Base-by-base conservation (phyloP, 768 basidiomycete genomes). In the Galerina marginata region DNA sequence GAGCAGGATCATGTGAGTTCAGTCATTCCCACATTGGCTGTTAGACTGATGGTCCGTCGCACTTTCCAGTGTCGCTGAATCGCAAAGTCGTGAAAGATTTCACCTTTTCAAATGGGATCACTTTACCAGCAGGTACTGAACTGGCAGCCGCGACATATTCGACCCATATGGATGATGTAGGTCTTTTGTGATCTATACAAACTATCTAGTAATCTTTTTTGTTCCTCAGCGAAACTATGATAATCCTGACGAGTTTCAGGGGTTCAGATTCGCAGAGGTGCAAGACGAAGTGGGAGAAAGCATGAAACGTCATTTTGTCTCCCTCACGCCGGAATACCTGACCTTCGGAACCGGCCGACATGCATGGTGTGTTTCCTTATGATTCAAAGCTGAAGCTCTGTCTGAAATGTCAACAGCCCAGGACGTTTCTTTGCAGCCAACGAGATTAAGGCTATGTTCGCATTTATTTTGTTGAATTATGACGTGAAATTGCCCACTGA, bases 11-110 rank as follows among this genome's bases (percentile, higher is more conserved):
- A 38, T 42, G 57, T 40, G 59, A 59, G 49, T 48, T 44, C 3
- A 59, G 60, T 49, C 55, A 46, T 52, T 38, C 52, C 14, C 16
- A 33, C 43, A 45, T 16, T 56, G 59, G 67, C 57, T 61, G 62
- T 12, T 15, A 7, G 29, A 7, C 29, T 33, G 4, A 33, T 33
- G 29, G 7, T 33, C 2, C 29, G 2, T 7, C 29, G 5, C 29
- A 33, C 29, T 23, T 25, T 47, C 23, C 16, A 47, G 46, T 47
- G 15, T 23, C 15, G 9, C 10, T 20, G 26, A 47, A 47, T 20
- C 20, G 46, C 9, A 16, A 25, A 16, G 26, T 47, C 23, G 16
- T 47, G 23, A 6, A 25, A 14, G 46, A 47, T 14, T 47, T 47
- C 23, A 47, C 46, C 46, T 47, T 47, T 16, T 47, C 46, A 47